Base-by-base conservation (phyloP, 805 yeast species). In the Candida dajiaensis region DNA sequence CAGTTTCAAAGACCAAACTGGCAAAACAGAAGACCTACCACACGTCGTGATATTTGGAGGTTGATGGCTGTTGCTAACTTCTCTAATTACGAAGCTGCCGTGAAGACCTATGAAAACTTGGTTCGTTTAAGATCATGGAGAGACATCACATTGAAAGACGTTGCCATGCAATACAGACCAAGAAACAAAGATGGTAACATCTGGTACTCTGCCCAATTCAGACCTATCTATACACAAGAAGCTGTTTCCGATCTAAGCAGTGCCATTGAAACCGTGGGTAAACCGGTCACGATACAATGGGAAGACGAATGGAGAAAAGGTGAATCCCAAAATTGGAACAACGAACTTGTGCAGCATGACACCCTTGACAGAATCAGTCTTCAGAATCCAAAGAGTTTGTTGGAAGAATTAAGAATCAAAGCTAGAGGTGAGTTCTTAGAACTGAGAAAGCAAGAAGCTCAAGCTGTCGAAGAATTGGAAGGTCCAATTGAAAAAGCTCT, bases 161-260 rank as follows among this genome's bases (percentile, higher is more conserved):
- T 78, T 57, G 88, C 92, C 23, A 76, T 78, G 58, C 69, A 73
- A 40, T 69, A 84, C 73, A 76, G 97, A 58, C 81, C 79, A 59
- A 80, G 85, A 61, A 80, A 85, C 61, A 77, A 73, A 40, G 86
- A 80, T 48, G 94, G 95, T 1, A 83, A 86, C 66, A 79, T 83
- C 42, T 89, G 97, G 96, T 83, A 73, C 63, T 78, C 84, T 47
- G 92, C 88, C 41, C 95, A 87, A 66, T 92, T 77, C 70, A 78
- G 97, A 61, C 97, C 97, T 22, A 81, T 94, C 0, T 87, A 83
- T 67, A 73, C 95, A 12, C 96, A 88, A 64, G 97, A 90, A 65
- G 85, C 97, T 1, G 89, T 88, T 25, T 87, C 96, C 6, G 98
- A 90, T 66, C 68, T 90, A 53, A 68, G 80, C 28, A 74, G 80